Percentiles rank a stretch among this genome's conserved stretches.
These are phyloP conservation scores for Entonaema liquescens DNA, from an alignment of 495 filamentous ascomycete genomes.

Conservation along the genomic window DNA sequence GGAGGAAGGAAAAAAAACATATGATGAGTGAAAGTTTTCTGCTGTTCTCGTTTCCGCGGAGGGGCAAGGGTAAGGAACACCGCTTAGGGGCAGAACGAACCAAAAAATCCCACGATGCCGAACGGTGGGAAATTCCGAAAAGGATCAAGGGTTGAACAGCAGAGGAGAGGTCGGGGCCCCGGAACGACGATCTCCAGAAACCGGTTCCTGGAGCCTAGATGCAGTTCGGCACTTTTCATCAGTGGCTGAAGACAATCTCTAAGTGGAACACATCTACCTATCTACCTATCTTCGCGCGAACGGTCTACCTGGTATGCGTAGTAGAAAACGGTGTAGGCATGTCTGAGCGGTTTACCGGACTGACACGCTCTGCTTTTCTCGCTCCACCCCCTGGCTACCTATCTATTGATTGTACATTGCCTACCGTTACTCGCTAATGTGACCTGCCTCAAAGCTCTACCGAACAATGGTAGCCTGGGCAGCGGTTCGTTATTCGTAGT, in stretches of 20 bases:
- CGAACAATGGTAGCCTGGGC: conserved; percentile 12
- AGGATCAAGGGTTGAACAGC: conserved; percentile 22
- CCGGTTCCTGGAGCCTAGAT: conserved; percentile 41
- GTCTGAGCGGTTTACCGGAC: conserved; percentile 27
- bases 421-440: not conserved
- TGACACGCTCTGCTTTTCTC: not conserved
- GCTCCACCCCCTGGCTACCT: conserved; percentile 2
- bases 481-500: conserved; percentile 14
- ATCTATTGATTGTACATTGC: not conserved
- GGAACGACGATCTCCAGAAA: conserved; percentile 44
- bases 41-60: conserved; percentile 7
- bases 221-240: conserved; percentile 43
- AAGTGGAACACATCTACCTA: conserved; percentile 15
- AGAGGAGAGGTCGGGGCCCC: conserved; percentile 36
- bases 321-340: not conserved
- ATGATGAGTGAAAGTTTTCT: conserved; percentile 1
- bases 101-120: conserved; percentile 28
- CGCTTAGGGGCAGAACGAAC: conserved; percentile 24
- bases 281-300: not conserved
- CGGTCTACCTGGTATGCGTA: not conserved
- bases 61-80: conserved; percentile 17
- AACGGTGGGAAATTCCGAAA: conserved; percentile 33
- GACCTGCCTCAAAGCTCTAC: conserved; percentile 22
- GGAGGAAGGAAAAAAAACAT: not conserved
- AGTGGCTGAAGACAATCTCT: conserved; percentile 16